phyloP scores from a whole-genome alignment of 768 basidiomycete species.

The Kwoniella europaea region DNA sequence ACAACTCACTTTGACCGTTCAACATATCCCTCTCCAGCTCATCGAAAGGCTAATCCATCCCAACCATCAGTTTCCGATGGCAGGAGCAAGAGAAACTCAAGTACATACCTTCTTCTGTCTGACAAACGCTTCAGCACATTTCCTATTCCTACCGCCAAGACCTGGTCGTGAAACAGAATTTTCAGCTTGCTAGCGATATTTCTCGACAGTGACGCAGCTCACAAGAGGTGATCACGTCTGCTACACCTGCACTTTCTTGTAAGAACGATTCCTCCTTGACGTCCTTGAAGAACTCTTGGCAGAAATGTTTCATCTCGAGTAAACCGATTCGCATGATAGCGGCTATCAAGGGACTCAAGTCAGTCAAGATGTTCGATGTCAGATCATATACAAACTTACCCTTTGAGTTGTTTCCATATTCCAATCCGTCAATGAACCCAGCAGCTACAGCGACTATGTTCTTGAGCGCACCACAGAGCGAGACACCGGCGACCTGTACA shows the following conservation, averaged over 20 bases:
- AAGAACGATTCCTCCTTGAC: conserved; percentile 61
- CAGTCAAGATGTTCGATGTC: no score
- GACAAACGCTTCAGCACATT: conserved; percentile 60
- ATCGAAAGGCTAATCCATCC: conserved; percentile 57
- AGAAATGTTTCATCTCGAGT: conserved; percentile 62
- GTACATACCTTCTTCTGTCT: conserved; percentile 59
- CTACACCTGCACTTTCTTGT: conserved; percentile 61
- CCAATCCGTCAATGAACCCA: conserved; percentile 61
- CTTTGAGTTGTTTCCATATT: conserved; percentile 61
- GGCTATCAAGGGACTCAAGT: conserved; percentile 42
- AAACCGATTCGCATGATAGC: conserved; percentile 63
- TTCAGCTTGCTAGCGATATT: not conserved
- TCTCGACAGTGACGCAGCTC: conserved; percentile 13
- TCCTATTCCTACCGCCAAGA: conserved; percentile 55
- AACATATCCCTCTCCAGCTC: conserved; percentile 61
- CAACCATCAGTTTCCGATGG: not conserved
- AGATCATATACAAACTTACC: conserved; percentile 32
- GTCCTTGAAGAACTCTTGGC: conserved; percentile 61
- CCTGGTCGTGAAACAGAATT: conserved; percentile 19
- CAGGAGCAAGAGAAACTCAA: not conserved
- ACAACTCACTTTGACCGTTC: conserved; percentile 60
- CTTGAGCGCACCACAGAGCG: conserved; percentile 62
- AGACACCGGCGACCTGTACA: conserved; percentile 59
- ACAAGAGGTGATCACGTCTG: conserved; percentile 63
- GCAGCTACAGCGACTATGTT: conserved; percentile 63